Evolutionary conservation across 129 eudicot species (phyloP).

Genomic region (Artemisia annua): DNA sequence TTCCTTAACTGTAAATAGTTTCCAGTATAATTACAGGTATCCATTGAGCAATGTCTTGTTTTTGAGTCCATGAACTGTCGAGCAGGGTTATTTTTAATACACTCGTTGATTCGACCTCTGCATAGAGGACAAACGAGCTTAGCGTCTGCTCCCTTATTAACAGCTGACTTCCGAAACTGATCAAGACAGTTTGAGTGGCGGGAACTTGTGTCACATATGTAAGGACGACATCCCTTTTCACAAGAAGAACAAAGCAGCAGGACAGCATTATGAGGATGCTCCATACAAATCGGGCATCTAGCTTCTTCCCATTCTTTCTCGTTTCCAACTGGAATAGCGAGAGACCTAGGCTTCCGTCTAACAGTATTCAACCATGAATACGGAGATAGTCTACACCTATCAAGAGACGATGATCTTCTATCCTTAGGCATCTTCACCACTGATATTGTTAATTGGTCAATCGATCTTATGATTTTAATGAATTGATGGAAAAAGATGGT

Average conservation of each 20-base stretch:
- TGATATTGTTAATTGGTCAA: too few relatives aligned
- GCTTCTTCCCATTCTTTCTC: constrained; percentile 56
- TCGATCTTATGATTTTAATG: too few relatives aligned
- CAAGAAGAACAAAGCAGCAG: constrained; percentile 51
- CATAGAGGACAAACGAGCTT: constrained; percentile 55
- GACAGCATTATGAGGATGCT: constrained; percentile 66
- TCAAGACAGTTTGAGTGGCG: constrained; percentile 70
- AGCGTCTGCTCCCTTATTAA: background rate
- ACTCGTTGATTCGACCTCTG: constrained; percentile 46
- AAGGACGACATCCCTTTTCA: constrained; percentile 69
- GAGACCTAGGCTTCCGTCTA: constrained; percentile 8
- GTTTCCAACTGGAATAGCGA: constrained; percentile 15
- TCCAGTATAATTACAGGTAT: constrained; percentile 47
- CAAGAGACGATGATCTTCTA: too few relatives aligned
- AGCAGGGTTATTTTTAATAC: constrained; percentile 38
- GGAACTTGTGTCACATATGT: constrained; percentile 65
- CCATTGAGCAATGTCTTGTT: constrained; percentile 52
- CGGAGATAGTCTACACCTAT: constrained; percentile 3
- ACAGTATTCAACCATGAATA: constrained; percentile 35
- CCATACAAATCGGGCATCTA: constrained; percentile 62
- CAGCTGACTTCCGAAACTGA: constrained; percentile 41
- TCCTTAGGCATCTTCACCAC: too few relatives aligned
- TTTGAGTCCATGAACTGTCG: constrained; percentile 51
- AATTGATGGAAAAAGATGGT: too few relatives aligned
- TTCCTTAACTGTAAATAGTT: constrained; percentile 48